These are phyloP conservation scores for Claviceps citrina DNA, from an alignment of 2,329 filamentous ascomycete species.

Conservation along the genomic window DNA sequence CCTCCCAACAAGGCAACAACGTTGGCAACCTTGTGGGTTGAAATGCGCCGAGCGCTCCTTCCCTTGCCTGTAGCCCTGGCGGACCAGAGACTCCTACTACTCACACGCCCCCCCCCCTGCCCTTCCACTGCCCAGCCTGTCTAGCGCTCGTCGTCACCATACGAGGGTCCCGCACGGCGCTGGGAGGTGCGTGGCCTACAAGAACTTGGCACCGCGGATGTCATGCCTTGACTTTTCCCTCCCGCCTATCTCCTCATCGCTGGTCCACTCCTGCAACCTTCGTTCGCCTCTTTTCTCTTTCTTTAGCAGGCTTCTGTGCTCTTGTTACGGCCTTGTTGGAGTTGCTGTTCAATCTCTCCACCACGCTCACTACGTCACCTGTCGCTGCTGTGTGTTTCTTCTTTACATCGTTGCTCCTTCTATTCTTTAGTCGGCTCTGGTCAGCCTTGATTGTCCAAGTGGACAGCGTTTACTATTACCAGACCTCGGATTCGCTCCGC, in stretches of 20 bases:
- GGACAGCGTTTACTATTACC: neutral
- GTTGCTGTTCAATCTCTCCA: neutral
- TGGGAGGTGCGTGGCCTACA: conserved; percentile 2
- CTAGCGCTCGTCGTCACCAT: conserved; percentile 1
- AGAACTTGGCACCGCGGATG: neutral
- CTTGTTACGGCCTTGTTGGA: conserved; percentile 1
- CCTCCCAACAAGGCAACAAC: no score
- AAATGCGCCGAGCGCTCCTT: neutral
- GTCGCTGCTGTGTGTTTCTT: conserved; percentile 1
- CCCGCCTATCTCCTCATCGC: conserved; percentile 1
- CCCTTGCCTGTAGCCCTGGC: neutral
- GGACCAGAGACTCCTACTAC: neutral
- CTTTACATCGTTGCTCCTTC: conserved; percentile 1
- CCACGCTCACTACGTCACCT: conserved; percentile 4
- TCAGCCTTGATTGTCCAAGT: neutral
- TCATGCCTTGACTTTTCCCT: neutral
- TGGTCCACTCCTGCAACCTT: conserved; percentile 1
- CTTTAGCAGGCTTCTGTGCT: neutral
- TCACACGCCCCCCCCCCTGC: no score
- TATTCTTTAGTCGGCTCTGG: neutral
- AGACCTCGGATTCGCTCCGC: neutral
- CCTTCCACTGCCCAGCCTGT: neutral
- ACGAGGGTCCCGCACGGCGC: neutral
- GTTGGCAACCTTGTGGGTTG: neutral
- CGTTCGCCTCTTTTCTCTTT: neutral